Evolutionary conservation across 345 rosid genomes (phyloP).

Genomic region (Pistacia atlantica): DNA sequence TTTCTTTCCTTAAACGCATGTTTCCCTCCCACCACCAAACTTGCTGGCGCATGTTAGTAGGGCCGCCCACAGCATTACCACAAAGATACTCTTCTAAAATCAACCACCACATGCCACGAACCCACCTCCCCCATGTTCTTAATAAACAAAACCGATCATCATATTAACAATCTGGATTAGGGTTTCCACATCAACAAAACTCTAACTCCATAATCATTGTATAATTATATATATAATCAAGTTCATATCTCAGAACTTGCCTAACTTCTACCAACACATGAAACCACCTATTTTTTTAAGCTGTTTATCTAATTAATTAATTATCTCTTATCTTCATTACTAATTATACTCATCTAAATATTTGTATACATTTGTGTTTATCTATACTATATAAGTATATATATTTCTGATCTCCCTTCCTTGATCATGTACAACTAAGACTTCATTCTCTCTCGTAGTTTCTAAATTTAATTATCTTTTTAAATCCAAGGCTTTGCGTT

Average conservation of each 20-base stretch:
- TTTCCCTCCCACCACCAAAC: constrained; percentile 26
- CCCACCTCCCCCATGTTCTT: constrained; percentile 37
- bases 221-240: constrained; percentile 26
- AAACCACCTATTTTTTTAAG: not conserved
- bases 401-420: not conserved
- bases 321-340: not conserved
- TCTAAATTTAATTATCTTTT: not conserved
- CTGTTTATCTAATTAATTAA: not conserved
- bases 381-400: not conserved
- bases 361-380: not conserved
- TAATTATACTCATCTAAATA: not conserved
- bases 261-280: not conserved
- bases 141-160: not conserved
- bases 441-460: not conserved
- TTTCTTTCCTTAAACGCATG: constrained; percentile 31
- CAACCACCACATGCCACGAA: constrained; percentile 52
- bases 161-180: not conserved
- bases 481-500: constrained; percentile 26
- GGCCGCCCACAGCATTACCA: constrained; percentile 27
- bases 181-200: constrained; percentile 24
- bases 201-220: constrained; percentile 28
- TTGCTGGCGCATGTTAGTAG: constrained; percentile 39
- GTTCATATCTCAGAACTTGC: constrained; percentile 1
- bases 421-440: not conserved
- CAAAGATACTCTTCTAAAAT: constrained; percentile 43